These are phyloP conservation scores for Phanerochaete carnosa DNA, from an alignment of 768 basidiomycete genomes.

Conservation along the genomic window DNA sequence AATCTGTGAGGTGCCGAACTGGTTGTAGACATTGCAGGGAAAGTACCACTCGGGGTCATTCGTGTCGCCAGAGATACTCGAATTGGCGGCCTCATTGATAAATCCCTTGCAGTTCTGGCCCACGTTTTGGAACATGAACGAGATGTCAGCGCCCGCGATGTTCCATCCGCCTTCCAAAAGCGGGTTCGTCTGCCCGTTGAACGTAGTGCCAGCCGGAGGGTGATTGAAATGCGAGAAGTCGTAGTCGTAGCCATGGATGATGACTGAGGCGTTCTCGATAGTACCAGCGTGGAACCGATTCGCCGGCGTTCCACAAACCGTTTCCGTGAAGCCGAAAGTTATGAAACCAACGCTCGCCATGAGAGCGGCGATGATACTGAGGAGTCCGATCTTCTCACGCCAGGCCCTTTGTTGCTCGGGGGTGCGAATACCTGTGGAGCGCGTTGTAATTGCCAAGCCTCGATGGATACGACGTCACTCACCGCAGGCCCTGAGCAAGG, in stretches of 20 bases:
- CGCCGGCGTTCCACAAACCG: constrained; percentile 87
- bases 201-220: constrained; percentile 58
- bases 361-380: constrained; percentile 71
- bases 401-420: constrained; percentile 95
- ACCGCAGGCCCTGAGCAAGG: constrained; percentile 78
- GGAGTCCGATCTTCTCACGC: constrained; percentile 96
- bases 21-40: constrained; percentile 90
- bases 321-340: constrained; percentile 96
- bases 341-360: constrained; percentile 97
- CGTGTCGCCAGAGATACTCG: constrained; percentile 65
- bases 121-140: constrained; percentile 92
- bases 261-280: constrained; percentile 74
- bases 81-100: constrained; percentile 68
- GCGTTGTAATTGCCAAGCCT: not conserved
- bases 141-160: constrained; percentile 84
- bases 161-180: constrained; percentile 73
- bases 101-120: constrained; percentile 79
- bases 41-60: constrained; percentile 79
- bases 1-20: constrained; percentile 54
- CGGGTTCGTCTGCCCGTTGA: constrained; percentile 83
- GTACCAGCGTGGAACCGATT: constrained; percentile 79
- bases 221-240: constrained; percentile 87
- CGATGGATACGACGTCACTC: constrained; percentile 28
- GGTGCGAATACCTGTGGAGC: constrained; percentile 68
- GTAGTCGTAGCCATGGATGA: constrained; percentile 94